phyloP scores from a whole-genome alignment of 495 filamentous ascomycete genomes.

The Penicillium dipodomyicola region DNA sequence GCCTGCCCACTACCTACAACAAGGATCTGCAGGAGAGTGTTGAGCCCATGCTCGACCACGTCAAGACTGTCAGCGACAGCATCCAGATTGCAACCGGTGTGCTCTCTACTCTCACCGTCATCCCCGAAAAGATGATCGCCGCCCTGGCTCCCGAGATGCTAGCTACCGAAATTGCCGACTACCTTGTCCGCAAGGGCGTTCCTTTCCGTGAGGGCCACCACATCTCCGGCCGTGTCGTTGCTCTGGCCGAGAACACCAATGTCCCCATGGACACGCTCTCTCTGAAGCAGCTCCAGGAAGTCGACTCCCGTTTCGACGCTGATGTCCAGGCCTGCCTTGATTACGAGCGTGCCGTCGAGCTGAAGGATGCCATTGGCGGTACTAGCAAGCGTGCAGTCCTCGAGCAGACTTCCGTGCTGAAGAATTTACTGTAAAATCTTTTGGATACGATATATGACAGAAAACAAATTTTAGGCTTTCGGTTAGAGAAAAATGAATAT shows the following conservation, averaged over 20 bases:
- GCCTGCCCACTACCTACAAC: constrained; percentile 88
- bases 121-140: constrained; percentile 72
- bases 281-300: constrained; percentile 64
- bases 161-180: constrained; percentile 84
- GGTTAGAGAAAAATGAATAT: constrained; percentile 29
- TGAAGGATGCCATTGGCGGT: constrained; percentile 76
- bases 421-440: constrained; percentile 39
- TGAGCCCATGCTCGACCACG: constrained; percentile 82
- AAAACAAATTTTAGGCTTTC: constrained; percentile 12
- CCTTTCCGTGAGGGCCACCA: constrained; percentile 79
- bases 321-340: constrained; percentile 75
- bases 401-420: constrained; percentile 75
- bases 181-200: constrained; percentile 85
- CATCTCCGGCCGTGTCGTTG: constrained; percentile 78
- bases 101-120: constrained; percentile 61
- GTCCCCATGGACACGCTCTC: constrained; percentile 75
- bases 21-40: constrained; percentile 91
- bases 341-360: constrained; percentile 85
- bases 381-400: constrained; percentile 71
- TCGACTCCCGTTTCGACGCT: constrained; percentile 72
- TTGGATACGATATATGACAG: constrained; percentile 12
- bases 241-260: constrained; percentile 65
- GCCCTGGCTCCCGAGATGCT: constrained; percentile 75
- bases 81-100: constrained; percentile 83
- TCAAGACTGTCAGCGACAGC: constrained; percentile 83